Conservation (phyloP, 169 alveolate species). For the Eimeria tenella region DNA sequence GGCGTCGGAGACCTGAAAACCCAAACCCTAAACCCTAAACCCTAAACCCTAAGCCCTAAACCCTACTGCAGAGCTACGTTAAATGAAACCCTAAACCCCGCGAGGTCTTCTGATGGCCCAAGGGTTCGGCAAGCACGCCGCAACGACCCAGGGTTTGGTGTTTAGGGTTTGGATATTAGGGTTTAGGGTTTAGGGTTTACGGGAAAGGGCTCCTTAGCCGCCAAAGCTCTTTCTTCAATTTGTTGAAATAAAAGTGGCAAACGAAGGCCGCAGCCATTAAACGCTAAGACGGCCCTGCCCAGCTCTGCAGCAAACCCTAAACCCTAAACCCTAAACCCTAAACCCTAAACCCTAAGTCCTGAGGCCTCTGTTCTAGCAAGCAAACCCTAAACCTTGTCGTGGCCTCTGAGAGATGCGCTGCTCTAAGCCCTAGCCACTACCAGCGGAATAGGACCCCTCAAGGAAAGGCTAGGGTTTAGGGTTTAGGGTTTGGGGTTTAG, state of each 20-base stretch:
- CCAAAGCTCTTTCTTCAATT: constrained; percentile 11
- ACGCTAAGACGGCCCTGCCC: background rate
- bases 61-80: background rate
- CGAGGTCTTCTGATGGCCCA: background rate
- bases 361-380: background rate
- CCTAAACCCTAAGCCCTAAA: background rate
- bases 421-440: too few species aligned
- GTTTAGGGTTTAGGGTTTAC: constrained; percentile 28
- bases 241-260: background rate
- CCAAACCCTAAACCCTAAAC: constrained; percentile 4
- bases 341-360: background rate
- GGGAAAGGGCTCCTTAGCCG: background rate
- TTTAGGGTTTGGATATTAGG: constrained; percentile 6
- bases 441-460: too few species aligned
- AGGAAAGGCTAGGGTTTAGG: background rate
- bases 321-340: constrained; percentile 12
- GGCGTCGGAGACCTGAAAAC: background rate
- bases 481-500: constrained; percentile 21
- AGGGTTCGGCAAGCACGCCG: background rate
- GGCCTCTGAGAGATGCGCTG: too few species aligned
- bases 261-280: constrained; percentile 18
- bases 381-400: background rate
- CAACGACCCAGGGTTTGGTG: background rate
- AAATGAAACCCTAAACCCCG: background rate
- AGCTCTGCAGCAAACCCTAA: constrained; percentile 39